phyloP scores from a whole-genome alignment of 139 green algal species.

The Chlorella sp. region DNA sequence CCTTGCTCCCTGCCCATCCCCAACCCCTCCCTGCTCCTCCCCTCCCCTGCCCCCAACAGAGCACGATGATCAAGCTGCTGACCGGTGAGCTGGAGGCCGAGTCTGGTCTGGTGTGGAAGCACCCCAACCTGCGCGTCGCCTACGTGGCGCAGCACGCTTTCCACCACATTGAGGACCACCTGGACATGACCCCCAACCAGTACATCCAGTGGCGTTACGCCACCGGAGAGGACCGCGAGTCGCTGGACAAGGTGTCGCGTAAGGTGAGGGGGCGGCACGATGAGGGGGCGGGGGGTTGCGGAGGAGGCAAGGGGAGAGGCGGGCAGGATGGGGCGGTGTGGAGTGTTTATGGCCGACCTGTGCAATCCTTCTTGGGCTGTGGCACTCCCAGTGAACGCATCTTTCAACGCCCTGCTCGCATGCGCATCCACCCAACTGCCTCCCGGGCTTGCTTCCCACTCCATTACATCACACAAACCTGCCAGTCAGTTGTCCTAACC shows the following conservation, averaged over 20 bases:
- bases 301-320: neutral
- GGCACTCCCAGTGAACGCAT: too few species aligned
- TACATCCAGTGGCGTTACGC: conserved; percentile 82
- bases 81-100: conserved; percentile 58
- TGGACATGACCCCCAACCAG: conserved; percentile 73
- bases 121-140: conserved; percentile 72
- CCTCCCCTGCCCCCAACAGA: conserved; percentile 34
- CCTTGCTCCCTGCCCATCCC: conserved; percentile 29
- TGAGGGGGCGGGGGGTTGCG: neutral
- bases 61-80: conserved; percentile 77
- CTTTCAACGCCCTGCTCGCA: too few species aligned
- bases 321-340: neutral
- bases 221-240: conserved; percentile 77
- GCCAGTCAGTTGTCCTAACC: too few species aligned
- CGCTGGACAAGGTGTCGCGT: conserved; percentile 64
- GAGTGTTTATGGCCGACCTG: too few species aligned
- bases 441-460: too few species aligned
- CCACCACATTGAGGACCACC: conserved; percentile 81
- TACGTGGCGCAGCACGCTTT: conserved; percentile 70
- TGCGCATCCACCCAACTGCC: too few species aligned
- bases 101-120: conserved; percentile 69
- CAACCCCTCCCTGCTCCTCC: neutral
- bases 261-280: conserved; percentile 28
- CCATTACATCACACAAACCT: too few species aligned
- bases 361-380: too few species aligned